A percentile compares a stretch with the other conserved stretches of the same genome.
phyloP scores from a whole-genome alignment of 2,329 filamentous ascomycete species.

The Colletotrichum orchidophilum region DNA sequence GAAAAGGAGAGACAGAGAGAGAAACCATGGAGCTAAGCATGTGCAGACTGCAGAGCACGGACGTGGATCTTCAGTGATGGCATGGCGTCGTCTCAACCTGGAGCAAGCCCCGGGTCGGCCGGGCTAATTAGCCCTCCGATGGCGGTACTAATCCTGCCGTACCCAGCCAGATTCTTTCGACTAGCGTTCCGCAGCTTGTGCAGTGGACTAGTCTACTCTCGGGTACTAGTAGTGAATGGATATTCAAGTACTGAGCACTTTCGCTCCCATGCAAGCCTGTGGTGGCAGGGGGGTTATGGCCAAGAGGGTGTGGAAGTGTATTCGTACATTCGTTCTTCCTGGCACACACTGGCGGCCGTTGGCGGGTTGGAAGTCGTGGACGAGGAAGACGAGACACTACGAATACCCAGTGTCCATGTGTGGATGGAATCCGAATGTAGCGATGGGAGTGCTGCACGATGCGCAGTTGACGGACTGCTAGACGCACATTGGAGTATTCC shows the following conservation, averaged over 20 bases:
- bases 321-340: neutral
- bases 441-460: neutral
- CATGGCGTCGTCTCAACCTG: constrained; percentile 30
- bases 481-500: constrained; percentile 21
- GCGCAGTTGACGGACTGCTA: constrained; percentile 7
- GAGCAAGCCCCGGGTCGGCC: constrained; percentile 26
- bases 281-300: neutral
- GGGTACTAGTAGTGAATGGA: neutral
- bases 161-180: neutral
- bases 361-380: neutral
- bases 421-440: neutral
- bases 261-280: neutral
- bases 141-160: constrained; percentile 2
- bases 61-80: constrained; percentile 22
- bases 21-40: neutral
- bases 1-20: neutral
- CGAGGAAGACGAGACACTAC: neutral
- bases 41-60: constrained; percentile 5
- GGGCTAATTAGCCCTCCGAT: constrained; percentile 32
- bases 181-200: neutral
- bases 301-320: neutral
- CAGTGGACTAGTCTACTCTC: neutral
- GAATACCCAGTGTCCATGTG: neutral
- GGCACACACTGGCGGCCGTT: constrained; percentile 7
- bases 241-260: neutral